These are phyloP conservation scores for Quercus cerris DNA, from an alignment of 306 rosid species.

Conservation along the genomic window DNA sequence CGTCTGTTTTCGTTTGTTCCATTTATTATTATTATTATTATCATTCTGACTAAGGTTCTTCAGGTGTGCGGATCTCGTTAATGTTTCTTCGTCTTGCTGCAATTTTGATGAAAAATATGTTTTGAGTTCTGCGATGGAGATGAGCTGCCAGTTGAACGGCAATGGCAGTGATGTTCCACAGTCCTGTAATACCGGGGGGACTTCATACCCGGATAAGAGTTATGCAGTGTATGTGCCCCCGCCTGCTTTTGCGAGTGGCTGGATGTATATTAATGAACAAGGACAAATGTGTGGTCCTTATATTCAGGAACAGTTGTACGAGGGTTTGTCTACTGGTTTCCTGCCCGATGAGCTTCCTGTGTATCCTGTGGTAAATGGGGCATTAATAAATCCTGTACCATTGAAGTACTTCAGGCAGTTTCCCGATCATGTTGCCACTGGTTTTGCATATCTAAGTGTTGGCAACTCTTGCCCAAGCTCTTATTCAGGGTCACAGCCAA, in stretches of 20 bases:
- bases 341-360: conserved; percentile 92
- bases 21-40: neutral
- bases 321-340: conserved; percentile 83
- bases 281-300: conserved; percentile 99
- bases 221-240: conserved; percentile 37
- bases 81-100: conserved; percentile 27
- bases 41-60: neutral
- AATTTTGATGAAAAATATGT: conserved; percentile 41
- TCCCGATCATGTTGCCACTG: conserved; percentile 88
- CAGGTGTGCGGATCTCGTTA: conserved; percentile 32
- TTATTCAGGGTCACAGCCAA: conserved; percentile 34
- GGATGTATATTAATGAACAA: conserved; percentile 89
- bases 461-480: conserved; percentile 27
- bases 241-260: conserved; percentile 69
- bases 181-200: conserved; percentile 34
- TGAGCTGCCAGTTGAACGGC: conserved; percentile 62
- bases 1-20: neutral
- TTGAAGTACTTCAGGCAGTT: conserved; percentile 83
- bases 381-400: conserved; percentile 72
- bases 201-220: conserved; percentile 43
- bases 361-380: conserved; percentile 71
- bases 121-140: conserved; percentile 45
- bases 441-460: conserved; percentile 60
- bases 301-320: conserved; percentile 73
- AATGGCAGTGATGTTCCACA: conserved; percentile 36